phyloP scores from a whole-genome alignment of 495 filamentous ascomycete genomes.

The Penicillium silybi region DNA sequence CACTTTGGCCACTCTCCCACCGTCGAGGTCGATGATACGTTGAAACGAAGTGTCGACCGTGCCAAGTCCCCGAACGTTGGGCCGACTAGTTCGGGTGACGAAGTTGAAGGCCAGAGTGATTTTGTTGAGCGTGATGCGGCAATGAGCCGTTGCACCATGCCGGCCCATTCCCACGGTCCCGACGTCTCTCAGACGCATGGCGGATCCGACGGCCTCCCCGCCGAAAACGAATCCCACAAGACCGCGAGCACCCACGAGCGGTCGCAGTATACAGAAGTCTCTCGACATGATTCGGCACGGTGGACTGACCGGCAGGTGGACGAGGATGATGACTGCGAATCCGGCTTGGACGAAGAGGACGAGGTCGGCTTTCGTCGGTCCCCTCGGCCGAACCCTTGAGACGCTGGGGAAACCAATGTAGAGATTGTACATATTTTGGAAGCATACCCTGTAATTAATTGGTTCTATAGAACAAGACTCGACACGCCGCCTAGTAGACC shows the following conservation, averaged over 20 bases:
- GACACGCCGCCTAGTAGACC: conserved; percentile 20
- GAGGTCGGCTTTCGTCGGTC: conserved; percentile 21
- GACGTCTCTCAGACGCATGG: conserved; percentile 3
- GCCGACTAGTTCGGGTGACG: conserved; percentile 43
- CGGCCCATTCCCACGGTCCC: neutral
- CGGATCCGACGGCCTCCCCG: conserved; percentile 3
- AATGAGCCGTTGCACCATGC: neutral
- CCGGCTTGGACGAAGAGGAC: conserved; percentile 20
- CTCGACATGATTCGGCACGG: conserved; percentile 32
- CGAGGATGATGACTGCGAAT: conserved; percentile 30
- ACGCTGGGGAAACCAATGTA: neutral
- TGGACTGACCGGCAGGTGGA: conserved; percentile 39
- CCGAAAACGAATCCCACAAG: conserved; percentile 10
- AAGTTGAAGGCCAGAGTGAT: conserved; percentile 33
- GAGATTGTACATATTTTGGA: conserved; percentile 16
- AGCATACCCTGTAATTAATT: conserved; percentile 13
- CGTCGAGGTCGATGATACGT: conserved; percentile 56
- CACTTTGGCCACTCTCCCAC: conserved; percentile 74
- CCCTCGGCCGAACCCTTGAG: neutral
- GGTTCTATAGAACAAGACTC: neutral
- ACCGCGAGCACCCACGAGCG: conserved; percentile 9
- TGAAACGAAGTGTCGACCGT: conserved; percentile 45
- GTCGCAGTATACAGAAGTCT: conserved; percentile 11
- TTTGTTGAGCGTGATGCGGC: neutral
- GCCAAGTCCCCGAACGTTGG: conserved; percentile 41